Conservation (phyloP, 2,329 filamentous ascomycete genomes). For the Trichoderma sp. region DNA sequence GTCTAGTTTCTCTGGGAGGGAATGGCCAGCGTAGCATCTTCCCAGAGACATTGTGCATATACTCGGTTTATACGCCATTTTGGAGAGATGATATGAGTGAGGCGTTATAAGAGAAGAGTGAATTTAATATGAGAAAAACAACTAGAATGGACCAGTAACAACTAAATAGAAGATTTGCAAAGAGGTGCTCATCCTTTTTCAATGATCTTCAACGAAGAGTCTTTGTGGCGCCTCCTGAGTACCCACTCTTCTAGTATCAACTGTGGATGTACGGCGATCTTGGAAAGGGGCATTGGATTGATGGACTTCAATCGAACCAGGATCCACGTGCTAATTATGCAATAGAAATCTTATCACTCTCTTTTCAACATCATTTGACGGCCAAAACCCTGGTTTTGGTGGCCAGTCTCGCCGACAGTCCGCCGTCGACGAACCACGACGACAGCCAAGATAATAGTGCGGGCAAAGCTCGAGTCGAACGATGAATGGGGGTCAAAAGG, state of each 20-base stretch:
- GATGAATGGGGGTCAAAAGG: too few relatives aligned
- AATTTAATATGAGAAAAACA: background rate
- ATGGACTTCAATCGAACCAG: background rate
- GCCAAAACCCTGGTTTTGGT: too few relatives aligned
- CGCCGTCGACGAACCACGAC: background rate
- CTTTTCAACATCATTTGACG: background rate
- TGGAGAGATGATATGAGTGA: background rate
- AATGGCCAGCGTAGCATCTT: conserved; percentile 65
- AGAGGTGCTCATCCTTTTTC: background rate
- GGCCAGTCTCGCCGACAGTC: background rate
- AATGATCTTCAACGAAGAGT: background rate
- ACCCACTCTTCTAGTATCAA: background rate
- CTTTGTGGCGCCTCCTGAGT: background rate
- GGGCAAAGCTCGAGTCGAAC: background rate
- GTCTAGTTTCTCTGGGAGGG: conserved; percentile 64
- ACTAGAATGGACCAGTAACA: background rate
- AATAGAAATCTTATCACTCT: background rate
- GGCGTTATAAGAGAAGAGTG: background rate
- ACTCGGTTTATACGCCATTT: conserved; percentile 46
- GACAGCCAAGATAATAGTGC: background rate
- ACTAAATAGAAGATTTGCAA: background rate
- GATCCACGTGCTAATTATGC: background rate
- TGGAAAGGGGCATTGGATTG: background rate
- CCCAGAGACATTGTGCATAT: conserved; percentile 79
- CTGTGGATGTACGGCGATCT: background rate